Conservation (phyloP, 441 rosid species). For the Corymbia calophylla region DNA sequence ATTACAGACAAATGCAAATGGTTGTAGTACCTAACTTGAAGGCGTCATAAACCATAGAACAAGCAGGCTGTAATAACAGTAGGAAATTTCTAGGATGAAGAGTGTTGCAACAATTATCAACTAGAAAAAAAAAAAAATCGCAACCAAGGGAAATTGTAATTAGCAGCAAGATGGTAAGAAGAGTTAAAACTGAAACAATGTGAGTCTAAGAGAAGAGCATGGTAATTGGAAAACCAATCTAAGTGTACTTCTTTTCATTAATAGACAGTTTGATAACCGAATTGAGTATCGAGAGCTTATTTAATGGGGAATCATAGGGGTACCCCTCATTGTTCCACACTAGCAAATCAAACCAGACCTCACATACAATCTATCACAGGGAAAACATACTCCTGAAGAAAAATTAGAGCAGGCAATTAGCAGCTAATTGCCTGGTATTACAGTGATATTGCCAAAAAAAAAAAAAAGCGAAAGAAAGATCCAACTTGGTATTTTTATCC, state of each 20-base stretch:
- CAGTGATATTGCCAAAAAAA: conserved; percentile 10
- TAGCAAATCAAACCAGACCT: conserved; percentile 27
- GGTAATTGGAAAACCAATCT: conserved; percentile 7
- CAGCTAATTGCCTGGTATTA: conserved; percentile 23
- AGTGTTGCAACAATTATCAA: not conserved
- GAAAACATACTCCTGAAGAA: conserved; percentile 24
- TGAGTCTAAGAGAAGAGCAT: not conserved
- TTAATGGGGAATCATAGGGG: conserved; percentile 23
- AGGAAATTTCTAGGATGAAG: not conserved
- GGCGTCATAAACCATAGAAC: not conserved
- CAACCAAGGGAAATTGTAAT: not conserved
- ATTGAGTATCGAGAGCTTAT: conserved; percentile 23
- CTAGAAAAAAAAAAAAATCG: not conserved
- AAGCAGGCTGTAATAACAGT: not conserved
- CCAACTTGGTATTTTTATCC: conserved; percentile 17
- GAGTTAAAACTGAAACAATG: not conserved
- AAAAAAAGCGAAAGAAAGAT: conserved; percentile 5
- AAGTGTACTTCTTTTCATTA: not conserved
- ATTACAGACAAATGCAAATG: not conserved
- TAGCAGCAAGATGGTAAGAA: not conserved
- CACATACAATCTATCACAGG: conserved; percentile 27
- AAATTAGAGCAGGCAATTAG: conserved; percentile 22
- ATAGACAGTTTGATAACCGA: not conserved
- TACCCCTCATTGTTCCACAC: conserved; percentile 40
- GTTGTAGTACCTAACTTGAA: not conserved